Evolutionary conservation across 345 rosid genomes (phyloP).

Genomic region (Chamaenerion angustifolium): DNA sequence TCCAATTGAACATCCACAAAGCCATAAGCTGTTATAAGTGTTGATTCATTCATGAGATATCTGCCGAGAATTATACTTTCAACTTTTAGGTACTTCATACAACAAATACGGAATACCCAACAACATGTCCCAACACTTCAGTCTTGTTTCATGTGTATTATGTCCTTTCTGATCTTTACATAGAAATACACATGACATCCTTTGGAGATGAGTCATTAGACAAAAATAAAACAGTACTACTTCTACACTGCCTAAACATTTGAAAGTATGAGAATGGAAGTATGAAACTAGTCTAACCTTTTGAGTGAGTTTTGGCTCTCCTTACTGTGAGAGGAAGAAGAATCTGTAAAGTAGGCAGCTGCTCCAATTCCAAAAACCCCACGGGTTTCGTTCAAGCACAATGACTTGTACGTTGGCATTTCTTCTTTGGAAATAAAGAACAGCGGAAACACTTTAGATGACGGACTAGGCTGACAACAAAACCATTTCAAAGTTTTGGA

Average conservation of each 20-base stretch:
- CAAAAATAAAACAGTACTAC: no score
- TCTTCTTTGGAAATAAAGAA: conserved; percentile 69
- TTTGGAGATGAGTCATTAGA: no score
- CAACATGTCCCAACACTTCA: no score
- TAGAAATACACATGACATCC: no score
- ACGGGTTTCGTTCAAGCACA: conserved; percentile 36
- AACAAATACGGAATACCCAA: no score
- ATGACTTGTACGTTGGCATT: conserved; percentile 33
- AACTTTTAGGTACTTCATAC: conserved; percentile 16
- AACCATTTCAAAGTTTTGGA: conserved; percentile 84
- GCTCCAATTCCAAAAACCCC: conserved; percentile 76
- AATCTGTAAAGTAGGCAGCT: conserved; percentile 45
- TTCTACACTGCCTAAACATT: no score
- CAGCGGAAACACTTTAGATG: conserved; percentile 45
- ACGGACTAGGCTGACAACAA: conserved; percentile 42
- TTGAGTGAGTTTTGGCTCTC: conserved; percentile 17
- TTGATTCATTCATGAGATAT: conserved; percentile 57
- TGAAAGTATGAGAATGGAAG: no score
- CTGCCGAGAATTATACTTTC: conserved; percentile 36
- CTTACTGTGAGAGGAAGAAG: conserved; percentile 18
- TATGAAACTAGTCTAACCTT: conserved; percentile 22
- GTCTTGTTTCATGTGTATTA: no score
- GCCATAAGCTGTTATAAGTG: conserved; percentile 48
- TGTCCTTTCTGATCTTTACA: no score
- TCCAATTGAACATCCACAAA: conserved; percentile 46